Conservation (phyloP, 495 filamentous ascomycete species). For the Podospora pseudocomata region DNA sequence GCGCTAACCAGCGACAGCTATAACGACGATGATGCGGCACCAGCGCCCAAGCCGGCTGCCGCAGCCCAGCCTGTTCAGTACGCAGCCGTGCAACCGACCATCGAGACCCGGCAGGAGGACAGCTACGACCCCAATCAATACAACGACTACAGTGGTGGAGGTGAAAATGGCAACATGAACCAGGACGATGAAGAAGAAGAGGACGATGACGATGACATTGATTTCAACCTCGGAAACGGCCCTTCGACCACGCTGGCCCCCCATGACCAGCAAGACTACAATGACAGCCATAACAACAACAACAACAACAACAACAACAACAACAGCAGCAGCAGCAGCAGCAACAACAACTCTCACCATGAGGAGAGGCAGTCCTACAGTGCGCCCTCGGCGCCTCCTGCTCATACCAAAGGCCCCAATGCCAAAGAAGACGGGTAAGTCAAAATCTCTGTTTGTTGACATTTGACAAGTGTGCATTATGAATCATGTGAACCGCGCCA, state of each 20-base stretch:
- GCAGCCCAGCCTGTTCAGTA: conserved; percentile 34
- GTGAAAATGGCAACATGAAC: conserved; percentile 45
- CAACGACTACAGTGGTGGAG: conserved; percentile 37
- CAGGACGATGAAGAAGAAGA: conserved; percentile 61
- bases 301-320: conserved; percentile 23
- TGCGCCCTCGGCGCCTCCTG: conserved; percentile 19
- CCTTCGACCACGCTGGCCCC: conserved; percentile 34
- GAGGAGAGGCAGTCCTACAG: conserved; percentile 29
- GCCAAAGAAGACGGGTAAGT: conserved; percentile 99
- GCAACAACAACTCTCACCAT: conserved; percentile 23
- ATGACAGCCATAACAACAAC: conserved; percentile 27
- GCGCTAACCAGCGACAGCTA: conserved; percentile 56
- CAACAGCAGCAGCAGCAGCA: conserved; percentile 22
- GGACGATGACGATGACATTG: conserved; percentile 64
- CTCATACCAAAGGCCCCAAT: conserved; percentile 51
- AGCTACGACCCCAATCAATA: conserved; percentile 33
- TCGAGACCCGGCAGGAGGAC: conserved; percentile 50
- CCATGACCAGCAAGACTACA: conserved; percentile 36
- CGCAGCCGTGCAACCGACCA: conserved; percentile 26
- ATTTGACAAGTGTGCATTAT: background rate
- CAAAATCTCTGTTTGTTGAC: conserved; percentile 22
- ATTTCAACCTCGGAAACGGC: conserved; percentile 53
- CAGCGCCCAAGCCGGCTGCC: conserved; percentile 44
- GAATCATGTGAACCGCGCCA: background rate
- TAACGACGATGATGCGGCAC: conserved; percentile 69